These are phyloP conservation scores for Musa balbisiana DNA, from an alignment of 202 grass and related monocot genomes.

Conservation along the genomic window DNA sequence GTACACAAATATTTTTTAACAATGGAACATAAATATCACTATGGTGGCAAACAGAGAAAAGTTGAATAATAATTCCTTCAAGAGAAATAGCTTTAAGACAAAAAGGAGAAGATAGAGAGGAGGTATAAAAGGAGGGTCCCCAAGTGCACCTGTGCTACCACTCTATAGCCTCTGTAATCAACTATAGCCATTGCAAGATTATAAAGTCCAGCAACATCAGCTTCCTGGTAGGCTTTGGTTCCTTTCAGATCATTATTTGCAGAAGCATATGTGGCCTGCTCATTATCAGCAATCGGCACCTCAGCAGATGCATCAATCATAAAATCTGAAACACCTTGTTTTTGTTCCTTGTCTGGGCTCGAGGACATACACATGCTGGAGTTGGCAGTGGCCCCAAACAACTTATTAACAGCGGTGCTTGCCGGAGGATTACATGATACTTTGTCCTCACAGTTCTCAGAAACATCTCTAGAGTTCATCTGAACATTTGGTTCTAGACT, in stretches of 20 bases:
- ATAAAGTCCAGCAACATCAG: slow-evolving; percentile 86
- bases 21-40: too few species aligned
- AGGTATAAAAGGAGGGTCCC: not conserved
- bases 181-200: slow-evolving; percentile 99
- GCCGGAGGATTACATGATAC: slow-evolving; percentile 24
- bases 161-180: slow-evolving; percentile 96
- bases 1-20: too few species aligned
- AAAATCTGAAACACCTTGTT: slow-evolving; percentile 25
- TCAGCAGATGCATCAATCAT: slow-evolving; percentile 46
- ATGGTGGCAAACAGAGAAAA: too few species aligned
- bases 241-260: slow-evolving; percentile 99
- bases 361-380: slow-evolving; percentile 6
- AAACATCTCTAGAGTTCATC: slow-evolving; percentile 30
- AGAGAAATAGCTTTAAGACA: not conserved
- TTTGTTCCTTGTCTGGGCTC: slow-evolving; percentile 27
- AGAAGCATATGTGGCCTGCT: slow-evolving; percentile 97
- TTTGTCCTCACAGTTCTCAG: slow-evolving; percentile 11
- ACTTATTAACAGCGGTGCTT: slow-evolving; percentile 19
- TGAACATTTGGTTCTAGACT: slow-evolving; percentile 30
- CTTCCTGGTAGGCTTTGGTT: slow-evolving; percentile 96
- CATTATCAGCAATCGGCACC: slow-evolving; percentile 67
- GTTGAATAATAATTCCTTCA: too few species aligned
- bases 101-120: slow-evolving; percentile 16
- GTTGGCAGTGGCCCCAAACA: slow-evolving; percentile 21
- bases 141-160: slow-evolving; percentile 80